Evolutionary conservation across 2,329 filamentous ascomycete genomes (phyloP), one percentile per base, ranked within the genome.

Genomic region (Fusarium sp.): DNA sequence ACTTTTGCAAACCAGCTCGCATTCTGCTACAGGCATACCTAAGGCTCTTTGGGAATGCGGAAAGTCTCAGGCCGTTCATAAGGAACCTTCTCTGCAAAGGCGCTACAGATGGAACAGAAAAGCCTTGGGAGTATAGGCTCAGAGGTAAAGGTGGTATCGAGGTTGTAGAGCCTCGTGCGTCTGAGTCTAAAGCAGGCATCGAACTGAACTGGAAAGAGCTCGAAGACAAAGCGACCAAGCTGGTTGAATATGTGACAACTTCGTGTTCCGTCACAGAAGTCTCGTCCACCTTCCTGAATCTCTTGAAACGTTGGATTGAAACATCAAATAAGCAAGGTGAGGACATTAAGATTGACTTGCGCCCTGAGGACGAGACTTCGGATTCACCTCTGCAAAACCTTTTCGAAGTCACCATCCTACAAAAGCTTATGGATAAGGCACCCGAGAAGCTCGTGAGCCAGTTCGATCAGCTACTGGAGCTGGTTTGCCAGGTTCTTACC

Each of bases 391-490:
- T 87, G 4, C 74, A 73, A 6, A 81, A 82, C 6, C 78, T 93
- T 2, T 76, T 85, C 7, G 83, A 91, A 65, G 82, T 88, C 7
- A 88, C 88, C 48, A 77, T 92, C 1, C 81, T 92, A 9, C 88
- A 92, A 71, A 85, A 84, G 33, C 83, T 93, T 78, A 87, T 92
- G 76, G 85, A 87, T 23, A 83, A 81, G 45, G 84, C 90, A 45
- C 85, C 88, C 1, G 85, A 90, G 22, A 88, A 87, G 64, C 82
- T 93, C 14, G 85, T 90, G 30, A 84, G 83, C 32, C 85, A 88
- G 57, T 89, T 90, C 3, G 84, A 84, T 43, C 88, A 91, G 68
- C 82, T 92, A 8, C 78, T 93, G 3, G 85, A 88, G 45, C 82
- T 94, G 3, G 84, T 90, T 48, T 82, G 82, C 50, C 85, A 90